These are phyloP conservation scores for Sporormia fimetaria DNA, from an alignment of 495 filamentous ascomycete genomes.

Conservation along the genomic window DNA sequence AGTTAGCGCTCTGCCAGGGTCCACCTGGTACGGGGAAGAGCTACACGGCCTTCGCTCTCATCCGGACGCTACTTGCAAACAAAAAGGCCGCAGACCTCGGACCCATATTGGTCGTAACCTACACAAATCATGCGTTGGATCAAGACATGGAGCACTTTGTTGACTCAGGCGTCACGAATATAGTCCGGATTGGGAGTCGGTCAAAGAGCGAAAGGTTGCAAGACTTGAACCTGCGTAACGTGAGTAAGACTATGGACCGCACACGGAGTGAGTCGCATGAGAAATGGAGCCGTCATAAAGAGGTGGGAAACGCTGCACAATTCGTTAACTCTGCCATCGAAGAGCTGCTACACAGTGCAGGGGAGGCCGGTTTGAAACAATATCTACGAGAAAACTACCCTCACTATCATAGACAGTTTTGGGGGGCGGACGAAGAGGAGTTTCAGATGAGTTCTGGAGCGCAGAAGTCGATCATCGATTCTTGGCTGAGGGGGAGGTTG, in stretches of 20 bases:
- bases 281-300: not conserved
- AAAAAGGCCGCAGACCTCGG: constrained; percentile 35
- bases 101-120: constrained; percentile 11
- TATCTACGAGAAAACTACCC: constrained; percentile 11
- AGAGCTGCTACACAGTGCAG: constrained; percentile 3
- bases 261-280: constrained; percentile 23
- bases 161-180: constrained; percentile 42
- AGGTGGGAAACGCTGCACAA: constrained; percentile 27
- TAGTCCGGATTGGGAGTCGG: constrained; percentile 59
- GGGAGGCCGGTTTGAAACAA: constrained; percentile 18
- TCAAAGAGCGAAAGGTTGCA: constrained; percentile 50
- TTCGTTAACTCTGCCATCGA: constrained; percentile 30
- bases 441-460: constrained; percentile 25
- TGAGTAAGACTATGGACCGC: constrained; percentile 1
- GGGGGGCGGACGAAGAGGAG: constrained; percentile 21
- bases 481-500: constrained; percentile 10
- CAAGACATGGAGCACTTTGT: constrained; percentile 57
- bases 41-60: constrained; percentile 47
- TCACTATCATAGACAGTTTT: constrained; percentile 7
- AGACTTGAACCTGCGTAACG: constrained; percentile 9
- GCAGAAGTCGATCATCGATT: constrained; percentile 16
- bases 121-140: constrained; percentile 59
- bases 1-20: constrained; percentile 60
- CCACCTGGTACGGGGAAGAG: constrained; percentile 75
- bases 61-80: constrained; percentile 51